Base-by-base conservation (phyloP, 192 early-diverging fungal species). In the Coemansia sp. region DNA sequence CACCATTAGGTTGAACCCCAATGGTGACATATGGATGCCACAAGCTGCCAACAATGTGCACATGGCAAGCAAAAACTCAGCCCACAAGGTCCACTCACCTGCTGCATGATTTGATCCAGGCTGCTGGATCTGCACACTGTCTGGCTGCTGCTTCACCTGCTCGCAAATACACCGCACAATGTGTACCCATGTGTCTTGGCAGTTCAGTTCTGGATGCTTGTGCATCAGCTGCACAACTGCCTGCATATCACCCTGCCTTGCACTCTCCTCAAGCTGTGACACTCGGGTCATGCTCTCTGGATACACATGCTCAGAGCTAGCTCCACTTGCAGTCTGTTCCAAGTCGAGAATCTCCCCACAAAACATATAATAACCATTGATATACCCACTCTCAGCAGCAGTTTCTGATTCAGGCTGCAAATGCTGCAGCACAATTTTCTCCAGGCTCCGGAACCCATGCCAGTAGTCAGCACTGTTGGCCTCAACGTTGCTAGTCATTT, bases 201-300 rank as follows among this genome's bases (percentile, higher is more conserved):
- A 64, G 57, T 66, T 62, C 8, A 67, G 64, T 37, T 14, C 3
- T 9, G 57, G 62, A 11, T 41, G 22, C 16, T 52, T 51, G 13
- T n/a, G 56, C 67, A 79, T 79, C n/a, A 66, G 57, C 22, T 66
- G 48, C 27, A 73, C 23, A 1, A 73, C 45, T 13, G 64, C 35
- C 5, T 23, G 32, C 18, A 79, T 51, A 24, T 79, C 67, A 56
- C 64, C 64, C 2, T 23, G 10, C 29, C 38, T 24, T 12, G 71
- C 70, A 49, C 66, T 61, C 2, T 39, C 66, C 53, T 59, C 48
- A n/a, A 79, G 51, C 6, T 26, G 7, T 14, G 3, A 14, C n/a
- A 19, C 32, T 12, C 16, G 4, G 0, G 32, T 9, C 32, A 35
- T 7, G 8, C 32, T 35, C 32, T 35, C 32, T 0, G 32, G 32